These are phyloP conservation scores for Pythium pyrilobum DNA, from an alignment of 352 stramenopile genomes.

Conservation along the genomic window DNA sequence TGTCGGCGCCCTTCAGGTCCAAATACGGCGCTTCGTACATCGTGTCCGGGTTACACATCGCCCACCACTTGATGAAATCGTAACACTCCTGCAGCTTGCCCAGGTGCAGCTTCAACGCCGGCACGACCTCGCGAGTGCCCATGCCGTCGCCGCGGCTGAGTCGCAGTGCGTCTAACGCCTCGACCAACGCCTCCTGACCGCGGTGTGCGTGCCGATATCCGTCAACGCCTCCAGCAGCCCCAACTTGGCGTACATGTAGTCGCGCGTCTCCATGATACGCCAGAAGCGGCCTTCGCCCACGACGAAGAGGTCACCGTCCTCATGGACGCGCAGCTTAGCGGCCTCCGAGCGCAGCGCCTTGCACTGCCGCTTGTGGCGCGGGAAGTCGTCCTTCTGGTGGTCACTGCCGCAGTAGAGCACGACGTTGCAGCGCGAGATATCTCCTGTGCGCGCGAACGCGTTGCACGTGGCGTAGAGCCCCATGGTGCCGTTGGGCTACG, in stretches of 20 bases:
- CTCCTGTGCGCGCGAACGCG: no score
- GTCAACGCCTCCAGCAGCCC: neutral
- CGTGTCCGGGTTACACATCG: neutral
- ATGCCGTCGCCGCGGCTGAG: conserved; percentile 8
- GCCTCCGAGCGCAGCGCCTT: no score
- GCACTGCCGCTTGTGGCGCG: neutral
- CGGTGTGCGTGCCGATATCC: neutral
- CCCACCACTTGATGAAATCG: conserved; percentile 22
- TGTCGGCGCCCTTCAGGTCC: conserved; percentile 3
- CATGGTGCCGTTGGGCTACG: no score
- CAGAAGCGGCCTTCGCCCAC: conserved; percentile 11
- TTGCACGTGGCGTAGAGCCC: no score
- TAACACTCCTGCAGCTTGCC: conserved; percentile 13
- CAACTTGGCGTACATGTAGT: conserved; percentile 16
- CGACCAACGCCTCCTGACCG: neutral
- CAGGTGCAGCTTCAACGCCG: conserved; percentile 5
- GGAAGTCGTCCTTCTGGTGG: conserved; percentile 1
- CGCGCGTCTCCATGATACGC: conserved; percentile 6
- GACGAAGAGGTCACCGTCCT: conserved; percentile 16
- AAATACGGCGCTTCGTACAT: conserved; percentile 8
- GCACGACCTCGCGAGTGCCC: no score
- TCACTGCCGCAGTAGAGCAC: neutral
- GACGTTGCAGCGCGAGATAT: neutral
- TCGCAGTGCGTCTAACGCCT: conserved; percentile 9
- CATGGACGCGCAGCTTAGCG: no score